Evolutionary conservation across 768 basidiomycete species (phyloP).

Genomic region (Sporobolomyces roseus): DNA sequence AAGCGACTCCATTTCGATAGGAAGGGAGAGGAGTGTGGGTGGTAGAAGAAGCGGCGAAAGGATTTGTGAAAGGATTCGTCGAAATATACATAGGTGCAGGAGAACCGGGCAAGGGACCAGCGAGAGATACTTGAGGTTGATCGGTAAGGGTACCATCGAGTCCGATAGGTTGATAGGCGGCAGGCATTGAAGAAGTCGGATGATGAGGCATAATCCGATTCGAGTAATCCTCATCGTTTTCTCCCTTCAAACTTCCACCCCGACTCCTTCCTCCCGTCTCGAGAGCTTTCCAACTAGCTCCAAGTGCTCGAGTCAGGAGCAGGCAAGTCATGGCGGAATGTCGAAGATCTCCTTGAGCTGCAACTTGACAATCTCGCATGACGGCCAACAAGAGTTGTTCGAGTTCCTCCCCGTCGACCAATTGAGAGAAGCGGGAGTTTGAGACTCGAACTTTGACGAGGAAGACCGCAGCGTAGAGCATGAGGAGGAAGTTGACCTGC

Average conservation of each 20-base stretch:
- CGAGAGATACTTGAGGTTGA: slow-evolving; percentile 21
- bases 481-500: slow-evolving; percentile 38
- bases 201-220: not conserved
- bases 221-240: not conserved
- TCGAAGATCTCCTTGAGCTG: slow-evolving; percentile 17
- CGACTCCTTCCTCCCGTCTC: slow-evolving; percentile 11
- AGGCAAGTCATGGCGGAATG: slow-evolving; percentile 28
- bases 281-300: slow-evolving; percentile 33
- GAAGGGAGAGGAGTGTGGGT: slow-evolving; percentile 8
- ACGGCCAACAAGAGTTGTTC: slow-evolving; percentile 16
- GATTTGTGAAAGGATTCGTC: slow-evolving; percentile 24
- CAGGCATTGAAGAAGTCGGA: not conserved
- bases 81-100: not conserved
- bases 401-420: slow-evolving; percentile 31
- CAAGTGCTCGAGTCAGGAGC: slow-evolving; percentile 17
- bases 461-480: slow-evolving; percentile 39
- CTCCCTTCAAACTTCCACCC: not conserved
- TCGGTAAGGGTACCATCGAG: slow-evolving; percentile 3
- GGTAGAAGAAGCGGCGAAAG: slow-evolving; percentile 19
- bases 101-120: slow-evolving; percentile 1
- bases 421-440: slow-evolving; percentile 33
- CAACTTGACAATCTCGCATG: slow-evolving; percentile 32
- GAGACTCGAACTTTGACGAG: slow-evolving; percentile 37
- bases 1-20: slow-evolving; percentile 5
- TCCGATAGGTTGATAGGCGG: not conserved